Conservation (phyloP, 176 grass and related monocot species). For the Bolboschoenus planiculmis region DNA sequence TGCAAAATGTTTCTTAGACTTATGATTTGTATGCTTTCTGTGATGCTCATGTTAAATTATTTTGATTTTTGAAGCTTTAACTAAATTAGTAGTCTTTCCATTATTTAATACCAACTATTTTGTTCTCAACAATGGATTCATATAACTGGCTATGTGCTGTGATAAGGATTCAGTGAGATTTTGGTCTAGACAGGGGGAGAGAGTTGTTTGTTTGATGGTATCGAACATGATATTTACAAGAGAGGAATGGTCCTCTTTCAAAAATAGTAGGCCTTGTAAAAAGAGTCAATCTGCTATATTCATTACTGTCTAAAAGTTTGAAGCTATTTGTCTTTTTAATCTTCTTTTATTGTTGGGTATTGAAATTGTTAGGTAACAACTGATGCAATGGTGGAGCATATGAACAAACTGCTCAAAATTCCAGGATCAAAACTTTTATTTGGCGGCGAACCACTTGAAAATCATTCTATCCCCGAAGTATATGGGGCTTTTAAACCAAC, state of each 20-base stretch:
- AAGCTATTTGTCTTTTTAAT: neutral
- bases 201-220: neutral
- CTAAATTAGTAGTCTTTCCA: neutral
- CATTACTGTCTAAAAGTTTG: neutral
- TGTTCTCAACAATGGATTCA: neutral
- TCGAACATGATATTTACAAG: neutral
- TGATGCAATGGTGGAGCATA: conserved; percentile 65
- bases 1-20: neutral
- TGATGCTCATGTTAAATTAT: neutral
- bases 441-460: conserved; percentile 68
- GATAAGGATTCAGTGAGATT: neutral
- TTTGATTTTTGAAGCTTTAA: neutral
- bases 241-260: neutral
- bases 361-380: conserved; percentile 58
- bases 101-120: neutral
- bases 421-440: conserved; percentile 88
- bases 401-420: conserved; percentile 71
- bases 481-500: conserved; percentile 89
- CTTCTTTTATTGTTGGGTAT: neutral
- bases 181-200: neutral
- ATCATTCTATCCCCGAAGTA: conserved; percentile 87
- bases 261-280: neutral
- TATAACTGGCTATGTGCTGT: neutral
- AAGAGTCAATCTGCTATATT: neutral
- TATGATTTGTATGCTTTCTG: neutral